Evolutionary conservation across 495 filamentous ascomycete genomes (phyloP).

Genomic region (Letharia lupina): DNA sequence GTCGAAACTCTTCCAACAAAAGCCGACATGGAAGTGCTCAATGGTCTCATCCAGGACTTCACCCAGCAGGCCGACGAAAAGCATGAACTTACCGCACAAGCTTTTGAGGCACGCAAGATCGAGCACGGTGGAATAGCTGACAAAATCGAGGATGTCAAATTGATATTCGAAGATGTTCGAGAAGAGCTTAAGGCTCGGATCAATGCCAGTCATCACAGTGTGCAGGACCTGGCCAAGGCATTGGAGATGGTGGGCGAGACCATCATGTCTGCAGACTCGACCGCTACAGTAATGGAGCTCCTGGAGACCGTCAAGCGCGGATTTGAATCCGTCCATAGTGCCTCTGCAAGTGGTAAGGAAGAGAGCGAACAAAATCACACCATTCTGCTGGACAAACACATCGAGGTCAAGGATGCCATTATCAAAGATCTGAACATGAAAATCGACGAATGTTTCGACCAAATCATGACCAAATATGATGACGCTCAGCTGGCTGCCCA

Average conservation of each 20-base stretch:
- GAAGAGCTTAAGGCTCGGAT: conserved; percentile 58
- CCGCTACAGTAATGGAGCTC: conserved; percentile 66
- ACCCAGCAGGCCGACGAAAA: conserved; percentile 58
- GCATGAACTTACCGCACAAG: conserved; percentile 64
- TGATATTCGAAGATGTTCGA: conserved; percentile 50
- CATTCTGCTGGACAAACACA: conserved; percentile 58
- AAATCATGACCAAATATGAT: conserved; percentile 73
- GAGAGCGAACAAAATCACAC: conserved; percentile 73
- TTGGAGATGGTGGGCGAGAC: conserved; percentile 55
- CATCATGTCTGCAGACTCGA: conserved; percentile 48
- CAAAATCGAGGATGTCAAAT: conserved; percentile 51
- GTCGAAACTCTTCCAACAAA: conserved; percentile 55
- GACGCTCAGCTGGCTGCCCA: conserved; percentile 64
- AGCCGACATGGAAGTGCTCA: conserved; percentile 54
- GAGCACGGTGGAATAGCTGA: conserved; percentile 52
- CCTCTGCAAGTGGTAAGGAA: conserved; percentile 58
- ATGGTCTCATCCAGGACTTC: conserved; percentile 61
- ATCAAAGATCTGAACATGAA: conserved; percentile 52
- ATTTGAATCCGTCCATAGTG: conserved; percentile 67
- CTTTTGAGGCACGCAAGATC: conserved; percentile 66
- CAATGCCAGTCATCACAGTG: conserved; percentile 45
- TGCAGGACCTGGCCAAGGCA: conserved; percentile 50
- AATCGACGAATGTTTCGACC: conserved; percentile 70
- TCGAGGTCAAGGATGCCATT: conserved; percentile 49
- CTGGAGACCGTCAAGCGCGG: conserved; percentile 70